Evolutionary conservation across 2,329 filamentous ascomycete genomes (phyloP), one percentile per base, ranked within the genome.

Genomic region (Lachnellula subtilissima): DNA sequence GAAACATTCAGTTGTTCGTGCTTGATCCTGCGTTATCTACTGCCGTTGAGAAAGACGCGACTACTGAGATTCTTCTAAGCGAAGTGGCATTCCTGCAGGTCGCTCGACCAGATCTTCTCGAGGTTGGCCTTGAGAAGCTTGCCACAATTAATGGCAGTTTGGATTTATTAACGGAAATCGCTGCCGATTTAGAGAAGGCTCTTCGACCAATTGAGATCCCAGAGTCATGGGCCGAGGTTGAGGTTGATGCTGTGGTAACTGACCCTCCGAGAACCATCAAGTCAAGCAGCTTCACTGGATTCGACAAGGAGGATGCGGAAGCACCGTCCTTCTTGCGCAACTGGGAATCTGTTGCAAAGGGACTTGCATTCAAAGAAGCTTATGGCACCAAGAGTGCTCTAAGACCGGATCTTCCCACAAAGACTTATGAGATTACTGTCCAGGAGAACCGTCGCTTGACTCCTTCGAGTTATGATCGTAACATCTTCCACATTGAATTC

Each of bases 401-500:
- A 42, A 89, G 94, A 53, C 94, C 94, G 11, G 94, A 99, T 68
- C 78, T 96, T 53, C 76, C 87, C 9, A 85, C 90, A 69, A 91
- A 93, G 82, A 97, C 93, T 2, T 86, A 83, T 67, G 89, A 91
- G 43, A 88, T 97, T 53, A 87, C 85, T 53, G 92, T 99, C 73
- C 91, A 95, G 78, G 94, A 97, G 78, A 97, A 96, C 76, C 89
- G 94, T 60, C 86, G 94, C 61, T 82, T 99, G 54, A 99, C 94
- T 0, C 94, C 94, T 3, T 68, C 75, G 23, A 88, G 86, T 35
- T 99, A 99, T 71, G 92, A 97, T 73, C 91, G 94, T 66, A 97
- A 99, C 80, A 97, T 99, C 74, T 99, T 99, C 87, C 94, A 99
- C 77, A 97, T 99, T 61, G 94, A 99, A 75, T 99, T 99, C 68